A percentile compares a stretch with the other conserved stretches of the same genome.
Conservation (phyloP, 495 filamentous ascomycete species). For the Penicillium alfredii region DNA sequence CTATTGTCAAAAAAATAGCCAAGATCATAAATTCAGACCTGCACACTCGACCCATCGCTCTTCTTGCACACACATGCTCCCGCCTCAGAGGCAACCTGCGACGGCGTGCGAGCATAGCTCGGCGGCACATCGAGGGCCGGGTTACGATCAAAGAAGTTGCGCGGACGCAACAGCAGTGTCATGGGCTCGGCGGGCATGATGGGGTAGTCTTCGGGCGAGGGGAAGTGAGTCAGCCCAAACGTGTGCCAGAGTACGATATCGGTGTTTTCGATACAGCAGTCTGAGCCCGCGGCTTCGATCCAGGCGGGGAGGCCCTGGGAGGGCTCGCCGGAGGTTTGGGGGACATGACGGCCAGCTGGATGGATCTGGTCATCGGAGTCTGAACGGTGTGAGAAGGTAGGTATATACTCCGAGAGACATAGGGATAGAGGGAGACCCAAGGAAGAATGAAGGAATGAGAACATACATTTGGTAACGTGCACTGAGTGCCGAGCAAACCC, state of each 20-base stretch:
- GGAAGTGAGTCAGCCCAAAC: constrained; percentile 90
- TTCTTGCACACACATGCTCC: constrained; percentile 38
- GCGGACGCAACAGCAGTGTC: constrained; percentile 73
- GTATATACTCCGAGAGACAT: neutral
- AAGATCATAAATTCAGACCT: constrained; percentile 33
- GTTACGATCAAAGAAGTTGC: constrained; percentile 84
- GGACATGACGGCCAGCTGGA: constrained; percentile 89
- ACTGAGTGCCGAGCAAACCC: constrained; percentile 89
- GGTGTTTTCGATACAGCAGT: constrained; percentile 68
- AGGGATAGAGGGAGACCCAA: neutral
- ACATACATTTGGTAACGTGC: constrained; percentile 84
- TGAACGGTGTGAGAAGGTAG: constrained; percentile 23
- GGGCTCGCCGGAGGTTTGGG: constrained; percentile 84
- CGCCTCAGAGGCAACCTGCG: constrained; percentile 52
- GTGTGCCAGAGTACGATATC: constrained; percentile 96
- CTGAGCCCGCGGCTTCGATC: constrained; percentile 64
- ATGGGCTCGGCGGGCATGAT: constrained; percentile 93
- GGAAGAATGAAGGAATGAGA: neutral
- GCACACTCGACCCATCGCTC: constrained; percentile 39
- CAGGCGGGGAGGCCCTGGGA: constrained; percentile 73
- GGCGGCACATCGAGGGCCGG: constrained; percentile 85
- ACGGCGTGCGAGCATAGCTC: constrained; percentile 68
- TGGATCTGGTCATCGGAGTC: constrained; percentile 83
- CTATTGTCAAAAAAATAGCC: too few species aligned
- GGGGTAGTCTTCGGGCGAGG: constrained; percentile 87